phyloP scores from a whole-genome alignment of 1,284 basidiomycete genomes.

The Rhodotorula sp. region DNA sequence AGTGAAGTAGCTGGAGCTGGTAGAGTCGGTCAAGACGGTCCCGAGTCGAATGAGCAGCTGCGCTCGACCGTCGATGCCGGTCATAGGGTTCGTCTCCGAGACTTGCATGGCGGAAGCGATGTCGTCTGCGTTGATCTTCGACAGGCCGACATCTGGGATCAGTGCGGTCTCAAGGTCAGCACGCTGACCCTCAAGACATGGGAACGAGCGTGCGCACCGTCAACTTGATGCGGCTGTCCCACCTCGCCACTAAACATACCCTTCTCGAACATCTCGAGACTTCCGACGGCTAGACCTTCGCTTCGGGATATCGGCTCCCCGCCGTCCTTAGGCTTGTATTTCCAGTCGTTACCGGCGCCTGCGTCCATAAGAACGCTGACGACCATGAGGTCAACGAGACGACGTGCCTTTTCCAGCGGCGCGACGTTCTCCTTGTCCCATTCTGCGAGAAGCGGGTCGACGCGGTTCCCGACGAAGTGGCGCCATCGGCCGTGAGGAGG shows the following conservation, averaged over 20 bases:
- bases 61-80: slow-evolving; percentile 82
- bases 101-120: slow-evolving; percentile 79
- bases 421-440: slow-evolving; percentile 54
- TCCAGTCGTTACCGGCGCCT: slow-evolving; percentile 82
- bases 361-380: slow-evolving; percentile 92
- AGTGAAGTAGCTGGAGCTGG: slow-evolving; percentile 63
- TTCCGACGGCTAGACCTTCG: slow-evolving; percentile 90
- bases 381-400: slow-evolving; percentile 85
- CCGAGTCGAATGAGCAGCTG: slow-evolving; percentile 70
- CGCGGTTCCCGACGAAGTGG: slow-evolving; percentile 66
- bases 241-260: slow-evolving; percentile 76
- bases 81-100: slow-evolving; percentile 71
- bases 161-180: neutral
- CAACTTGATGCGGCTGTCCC: slow-evolving; percentile 65
- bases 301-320: slow-evolving; percentile 67
- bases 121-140: slow-evolving; percentile 61
- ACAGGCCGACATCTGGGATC: slow-evolving; percentile 65
- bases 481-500: slow-evolving; percentile 88
- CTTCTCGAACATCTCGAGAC: slow-evolving; percentile 78
- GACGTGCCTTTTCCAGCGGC: slow-evolving; percentile 62
- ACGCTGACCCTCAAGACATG: too few species aligned
- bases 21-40: slow-evolving; percentile 59
- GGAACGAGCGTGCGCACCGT: slow-evolving; percentile 58
- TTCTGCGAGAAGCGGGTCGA: slow-evolving; percentile 58
- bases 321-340: slow-evolving; percentile 61